Evolutionary conservation across 2,329 filamentous ascomycete species (phyloP), one percentile per base, ranked within the genome.

Genomic region (Fusarium torreyae): DNA sequence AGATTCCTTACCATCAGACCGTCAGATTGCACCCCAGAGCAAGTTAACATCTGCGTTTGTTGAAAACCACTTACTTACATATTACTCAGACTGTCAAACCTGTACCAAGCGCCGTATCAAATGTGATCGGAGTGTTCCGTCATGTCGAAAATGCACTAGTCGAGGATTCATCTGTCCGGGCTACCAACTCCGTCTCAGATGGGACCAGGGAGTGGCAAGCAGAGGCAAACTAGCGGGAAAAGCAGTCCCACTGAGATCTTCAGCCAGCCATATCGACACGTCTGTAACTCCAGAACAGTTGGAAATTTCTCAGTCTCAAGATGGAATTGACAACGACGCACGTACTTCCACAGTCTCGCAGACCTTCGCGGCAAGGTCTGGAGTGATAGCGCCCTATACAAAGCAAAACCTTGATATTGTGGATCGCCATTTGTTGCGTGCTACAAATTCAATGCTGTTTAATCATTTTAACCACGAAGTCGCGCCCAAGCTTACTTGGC

Each of bases 171-270:
- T 24, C 7, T 57, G 54, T 28, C 54, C 54, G 15, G 54, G 54
- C 13, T 57, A 53, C 15, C 20, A 31, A 1, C 8, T 53, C 26
- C 38, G 13, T 7, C 24, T 57, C 10, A 57, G 54, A 53, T 57
- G 54, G 54, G n/a, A 34, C 20, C 54, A 57, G 20, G 54, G 54
- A 20, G 54, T 57, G 3, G 54, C 54, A 9, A 57, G 54, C 7
- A 40, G 54, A 34, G 54, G 54, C 3, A 36, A 2, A 11, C 20
- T 53, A 7, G 28, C 7, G 4, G 46, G 54, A 1, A 43, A 43
- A 28, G 43, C 46, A 2, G 17, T 57, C 17, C 54, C 54, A 3
- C 6, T 53, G 15, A 14, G 7, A 15, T 31, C 45, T 10, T 14
- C 3, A 3, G 24, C 24, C 39, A 36, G 10, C n/a, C 18, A 6